Percentiles rank a stretch among this genome's conserved stretches.
phyloP scores from a whole-genome alignment of 129 eudicot genomes.

The Flaveria robusta region DNA sequence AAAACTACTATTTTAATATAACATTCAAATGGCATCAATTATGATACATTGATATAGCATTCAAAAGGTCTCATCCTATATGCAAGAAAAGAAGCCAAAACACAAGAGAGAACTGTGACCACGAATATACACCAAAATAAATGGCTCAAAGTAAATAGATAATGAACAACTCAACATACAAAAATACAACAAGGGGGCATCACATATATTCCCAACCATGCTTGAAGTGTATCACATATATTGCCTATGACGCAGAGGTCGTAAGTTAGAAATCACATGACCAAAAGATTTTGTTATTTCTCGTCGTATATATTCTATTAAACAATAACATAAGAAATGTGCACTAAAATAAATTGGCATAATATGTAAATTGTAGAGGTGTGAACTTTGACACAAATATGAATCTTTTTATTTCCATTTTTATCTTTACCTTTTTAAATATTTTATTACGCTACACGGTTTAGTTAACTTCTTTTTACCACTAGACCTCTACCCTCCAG shows the following conservation, averaged over 20 bases:
- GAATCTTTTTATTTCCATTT: no score
- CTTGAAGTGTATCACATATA: not conserved
- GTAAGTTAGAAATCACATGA: no score
- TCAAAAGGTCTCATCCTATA: not conserved
- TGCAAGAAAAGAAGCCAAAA: conserved; percentile 6
- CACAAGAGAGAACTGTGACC: not conserved
- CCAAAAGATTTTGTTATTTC: no score
- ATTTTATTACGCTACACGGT: no score
- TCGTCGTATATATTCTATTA: no score
- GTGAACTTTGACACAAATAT: no score
- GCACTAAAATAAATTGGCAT: not conserved
- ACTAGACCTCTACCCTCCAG: no score
- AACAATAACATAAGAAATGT: no score
- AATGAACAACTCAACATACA: not conserved
- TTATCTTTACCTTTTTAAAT: no score
- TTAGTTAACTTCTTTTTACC: no score
- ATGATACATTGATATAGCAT: not conserved
- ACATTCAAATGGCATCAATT: not conserved
- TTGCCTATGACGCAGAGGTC: no score
- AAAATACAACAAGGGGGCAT: not conserved
- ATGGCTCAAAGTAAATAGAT: not conserved
- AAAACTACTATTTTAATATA: not conserved
- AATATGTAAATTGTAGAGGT: no score
- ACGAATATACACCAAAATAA: not conserved
- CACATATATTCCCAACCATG: not conserved